Conservation (phyloP, 78 protist genomes). For the Dictyostelium citrinum region DNA sequence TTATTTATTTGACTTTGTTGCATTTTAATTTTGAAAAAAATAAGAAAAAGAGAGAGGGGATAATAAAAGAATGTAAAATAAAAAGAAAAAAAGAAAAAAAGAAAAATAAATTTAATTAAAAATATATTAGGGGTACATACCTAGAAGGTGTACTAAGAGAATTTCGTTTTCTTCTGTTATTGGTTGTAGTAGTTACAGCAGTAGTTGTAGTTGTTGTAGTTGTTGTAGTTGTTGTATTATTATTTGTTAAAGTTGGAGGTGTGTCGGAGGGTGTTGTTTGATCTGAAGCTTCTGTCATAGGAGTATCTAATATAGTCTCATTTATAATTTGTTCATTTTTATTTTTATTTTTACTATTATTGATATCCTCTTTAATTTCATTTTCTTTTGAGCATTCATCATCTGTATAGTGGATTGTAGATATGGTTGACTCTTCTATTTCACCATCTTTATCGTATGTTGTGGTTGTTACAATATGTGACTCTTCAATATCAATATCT, state of each 20-base stretch:
- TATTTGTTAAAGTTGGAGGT: neutral
- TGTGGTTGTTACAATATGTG: neutral
- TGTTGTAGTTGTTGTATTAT: neutral
- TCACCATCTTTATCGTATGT: neutral
- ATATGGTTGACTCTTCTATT: neutral
- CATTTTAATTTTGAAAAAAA: neutral
- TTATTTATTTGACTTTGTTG: neutral
- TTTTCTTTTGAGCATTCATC: neutral
- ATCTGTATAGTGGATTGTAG: neutral
- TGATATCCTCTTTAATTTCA: neutral
- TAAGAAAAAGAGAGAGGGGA: neutral
- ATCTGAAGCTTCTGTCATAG: constrained; percentile 2
- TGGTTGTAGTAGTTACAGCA: neutral
- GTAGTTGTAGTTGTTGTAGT: neutral
- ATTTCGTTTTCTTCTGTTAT: constrained; percentile 6
- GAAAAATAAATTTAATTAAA: neutral
- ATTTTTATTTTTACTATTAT: neutral
- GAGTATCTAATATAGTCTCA: neutral
- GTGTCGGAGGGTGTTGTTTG: neutral
- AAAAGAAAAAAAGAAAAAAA: neutral
- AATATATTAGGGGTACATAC: neutral
- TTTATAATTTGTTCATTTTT: neutral
- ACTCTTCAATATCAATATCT: neutral
- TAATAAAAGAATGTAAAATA: neutral
- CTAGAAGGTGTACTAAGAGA: neutral